phyloP scores from a whole-genome alignment of 441 rosid species.

The Populus hybrid region DNA sequence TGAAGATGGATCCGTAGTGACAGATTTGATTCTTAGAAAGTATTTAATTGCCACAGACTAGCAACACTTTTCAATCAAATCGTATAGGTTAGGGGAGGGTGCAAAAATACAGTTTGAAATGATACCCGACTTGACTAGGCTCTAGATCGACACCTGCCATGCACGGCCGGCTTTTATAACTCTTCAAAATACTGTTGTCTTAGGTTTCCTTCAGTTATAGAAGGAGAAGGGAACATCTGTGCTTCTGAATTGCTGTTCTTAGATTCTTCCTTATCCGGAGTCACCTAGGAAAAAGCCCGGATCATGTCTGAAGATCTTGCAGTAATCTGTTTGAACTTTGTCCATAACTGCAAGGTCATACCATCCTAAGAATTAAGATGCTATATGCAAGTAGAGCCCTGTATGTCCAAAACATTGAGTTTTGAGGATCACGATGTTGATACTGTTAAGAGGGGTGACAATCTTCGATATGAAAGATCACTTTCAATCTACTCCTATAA shows the following conservation, averaged over 20 bases:
- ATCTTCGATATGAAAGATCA: neutral
- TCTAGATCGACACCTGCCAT: no score
- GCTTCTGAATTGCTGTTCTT: conserved; percentile 3
- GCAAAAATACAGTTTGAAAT: neutral
- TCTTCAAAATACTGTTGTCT: neutral
- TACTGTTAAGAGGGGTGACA: neutral
- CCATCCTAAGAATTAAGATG: neutral
- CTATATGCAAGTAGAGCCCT: neutral
- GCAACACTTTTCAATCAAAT: no score
- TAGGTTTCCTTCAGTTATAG: neutral
- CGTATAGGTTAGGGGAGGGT: neutral
- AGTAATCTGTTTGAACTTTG: neutral
- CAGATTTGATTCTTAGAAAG: no score
- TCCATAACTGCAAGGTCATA: neutral
- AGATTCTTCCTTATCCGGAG: neutral
- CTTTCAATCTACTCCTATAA: neutral
- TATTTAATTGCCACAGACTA: no score
- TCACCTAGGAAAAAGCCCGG: neutral
- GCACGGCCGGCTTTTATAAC: no score
- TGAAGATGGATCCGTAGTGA: no score
- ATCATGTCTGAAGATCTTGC: neutral
- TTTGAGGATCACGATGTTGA: neutral
- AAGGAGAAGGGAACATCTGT: neutral
- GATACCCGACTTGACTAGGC: no score
- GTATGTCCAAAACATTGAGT: neutral